Evolutionary conservation across 768 basidiomycete genomes (phyloP).

Genomic region (Cyclocybe cylindracea): DNA sequence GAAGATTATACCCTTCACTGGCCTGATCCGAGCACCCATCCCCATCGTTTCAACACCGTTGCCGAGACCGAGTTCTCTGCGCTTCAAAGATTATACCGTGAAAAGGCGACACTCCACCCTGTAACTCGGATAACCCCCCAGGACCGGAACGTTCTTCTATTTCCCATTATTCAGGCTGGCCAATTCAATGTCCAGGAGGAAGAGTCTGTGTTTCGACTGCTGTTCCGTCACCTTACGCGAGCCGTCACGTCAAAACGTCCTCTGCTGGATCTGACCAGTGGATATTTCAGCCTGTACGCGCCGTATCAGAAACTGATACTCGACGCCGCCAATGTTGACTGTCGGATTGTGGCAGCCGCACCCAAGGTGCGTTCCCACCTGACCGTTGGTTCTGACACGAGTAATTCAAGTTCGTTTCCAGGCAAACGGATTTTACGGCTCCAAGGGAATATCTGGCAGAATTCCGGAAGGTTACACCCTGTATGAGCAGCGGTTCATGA

Average conservation of each 20-base stretch:
- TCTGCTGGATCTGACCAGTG: slow-evolving; percentile 85
- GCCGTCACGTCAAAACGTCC: slow-evolving; percentile 28
- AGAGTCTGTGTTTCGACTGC: slow-evolving; percentile 56
- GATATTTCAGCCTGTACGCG: slow-evolving; percentile 88
- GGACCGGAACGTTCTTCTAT: slow-evolving; percentile 48
- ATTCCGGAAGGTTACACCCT: slow-evolving; percentile 96
- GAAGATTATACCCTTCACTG: slow-evolving; percentile 61
- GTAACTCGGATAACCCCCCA: neutral
- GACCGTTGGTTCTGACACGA: neutral
- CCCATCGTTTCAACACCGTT: slow-evolving; percentile 66
- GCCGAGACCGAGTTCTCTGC: slow-evolving; percentile 54
- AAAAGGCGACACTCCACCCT: neutral
- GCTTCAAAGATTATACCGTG: slow-evolving; percentile 54
- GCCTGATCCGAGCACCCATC: slow-evolving; percentile 65
- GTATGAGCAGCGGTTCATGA: slow-evolving; percentile 83
- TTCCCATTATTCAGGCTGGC: slow-evolving; percentile 88
- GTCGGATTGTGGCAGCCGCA: slow-evolving; percentile 80
- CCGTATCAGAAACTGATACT: slow-evolving; percentile 79
- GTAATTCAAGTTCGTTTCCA: slow-evolving; percentile 28
- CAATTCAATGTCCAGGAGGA: slow-evolving; percentile 88
- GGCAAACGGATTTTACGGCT: slow-evolving; percentile 97
- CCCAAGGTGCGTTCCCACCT: slow-evolving; percentile 65
- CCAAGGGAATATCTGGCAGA: slow-evolving; percentile 84
- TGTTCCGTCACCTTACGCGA: slow-evolving; percentile 54
- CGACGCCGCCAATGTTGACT: slow-evolving; percentile 51